Percentiles rank a stretch among this genome's conserved stretches.
These are phyloP conservation scores for Psilocybe cubensis DNA, from an alignment of 768 basidiomycete species.

Conservation along the genomic window DNA sequence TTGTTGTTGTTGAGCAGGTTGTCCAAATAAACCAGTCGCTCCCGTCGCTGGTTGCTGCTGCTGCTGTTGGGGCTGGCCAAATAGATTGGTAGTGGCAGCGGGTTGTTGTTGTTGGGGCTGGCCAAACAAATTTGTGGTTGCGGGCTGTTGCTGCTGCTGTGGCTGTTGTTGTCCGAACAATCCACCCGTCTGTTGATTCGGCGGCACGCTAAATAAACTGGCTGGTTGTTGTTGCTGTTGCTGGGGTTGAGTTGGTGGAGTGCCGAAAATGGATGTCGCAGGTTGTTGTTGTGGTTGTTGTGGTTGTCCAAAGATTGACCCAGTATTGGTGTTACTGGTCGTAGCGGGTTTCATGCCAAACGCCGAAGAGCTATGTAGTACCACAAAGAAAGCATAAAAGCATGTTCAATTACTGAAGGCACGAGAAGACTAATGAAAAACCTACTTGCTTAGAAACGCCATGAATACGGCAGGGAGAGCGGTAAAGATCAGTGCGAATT, in stretches of 20 bases:
- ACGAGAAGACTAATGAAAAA: too few species aligned
- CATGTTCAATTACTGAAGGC: not conserved
- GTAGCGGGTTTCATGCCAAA: slow-evolving; percentile 44
- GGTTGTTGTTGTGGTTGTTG: slow-evolving; percentile 29
- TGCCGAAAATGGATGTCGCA: slow-evolving; percentile 6
- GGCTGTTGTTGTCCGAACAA: slow-evolving; percentile 34
- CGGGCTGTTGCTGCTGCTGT: slow-evolving; percentile 25
- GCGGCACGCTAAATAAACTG: slow-evolving; percentile 13
- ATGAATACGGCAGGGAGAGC: not conserved
- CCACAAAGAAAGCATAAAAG: not conserved
- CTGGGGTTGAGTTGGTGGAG: slow-evolving; percentile 19
- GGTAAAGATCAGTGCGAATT: not conserved
- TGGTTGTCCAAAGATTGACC: slow-evolving; percentile 41
- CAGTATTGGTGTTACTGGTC: slow-evolving; percentile 3
- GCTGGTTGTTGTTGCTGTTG: slow-evolving; percentile 31
- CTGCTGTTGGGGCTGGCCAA: slow-evolving; percentile 30
- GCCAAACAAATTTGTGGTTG: slow-evolving; percentile 11
- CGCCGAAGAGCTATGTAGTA: slow-evolving; percentile 28
- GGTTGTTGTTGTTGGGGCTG: slow-evolving; percentile 35
- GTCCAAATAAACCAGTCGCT: slow-evolving; percentile 33
- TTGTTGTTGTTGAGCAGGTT: slow-evolving; percentile 28
- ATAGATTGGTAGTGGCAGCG: not conserved
- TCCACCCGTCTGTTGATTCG: slow-evolving; percentile 29
- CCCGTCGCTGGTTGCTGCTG: slow-evolving; percentile 23
- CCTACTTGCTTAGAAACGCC: slow-evolving; percentile 12